Conservation (phyloP, 345 rosid genomes). For the Salix udensis region DNA sequence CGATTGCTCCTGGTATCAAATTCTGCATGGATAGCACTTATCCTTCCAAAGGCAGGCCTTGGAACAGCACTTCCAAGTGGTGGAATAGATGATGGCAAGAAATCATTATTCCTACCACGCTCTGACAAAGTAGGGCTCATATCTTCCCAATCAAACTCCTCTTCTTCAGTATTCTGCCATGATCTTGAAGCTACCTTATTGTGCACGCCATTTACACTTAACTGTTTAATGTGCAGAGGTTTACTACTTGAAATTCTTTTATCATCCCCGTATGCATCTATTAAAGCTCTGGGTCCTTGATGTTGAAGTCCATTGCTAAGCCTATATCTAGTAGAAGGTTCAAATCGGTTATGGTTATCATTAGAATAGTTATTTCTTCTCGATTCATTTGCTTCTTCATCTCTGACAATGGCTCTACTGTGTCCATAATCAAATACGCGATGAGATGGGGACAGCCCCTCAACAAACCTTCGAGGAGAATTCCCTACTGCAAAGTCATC, state of each 20-base stretch:
- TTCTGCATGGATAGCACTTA: constrained; percentile 32
- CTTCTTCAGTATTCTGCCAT: constrained; percentile 99
- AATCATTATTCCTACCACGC: constrained; percentile 46
- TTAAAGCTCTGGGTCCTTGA: constrained; percentile 81
- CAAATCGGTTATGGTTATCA: constrained; percentile 35
- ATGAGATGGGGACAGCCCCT: constrained; percentile 60
- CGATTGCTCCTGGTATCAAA: constrained; percentile 41
- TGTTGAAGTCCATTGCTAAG: constrained; percentile 54
- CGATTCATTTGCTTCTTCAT: constrained; percentile 55
- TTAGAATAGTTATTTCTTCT: constrained; percentile 51
- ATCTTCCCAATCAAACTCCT: constrained; percentile 99
- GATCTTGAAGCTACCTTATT: constrained; percentile 50
- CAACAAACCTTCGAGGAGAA: constrained; percentile 57
- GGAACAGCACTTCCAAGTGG: constrained; percentile 40
- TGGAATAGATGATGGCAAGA: constrained; percentile 44
- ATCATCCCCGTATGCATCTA: constrained; percentile 95
- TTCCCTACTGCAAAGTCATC: constrained; percentile 48
- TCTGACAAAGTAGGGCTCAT: constrained; percentile 87
- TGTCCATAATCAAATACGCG: constrained; percentile 50
- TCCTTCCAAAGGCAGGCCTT: constrained; percentile 47
- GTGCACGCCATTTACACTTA: constrained; percentile 52
- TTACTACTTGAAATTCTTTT: constrained; percentile 43
- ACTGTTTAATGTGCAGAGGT: constrained; percentile 39
- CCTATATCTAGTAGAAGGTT: constrained; percentile 32
- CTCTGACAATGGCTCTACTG: constrained; percentile 44